These are phyloP conservation scores for Pistacia vera DNA, from an alignment of 345 rosid genomes.

Conservation along the genomic window DNA sequence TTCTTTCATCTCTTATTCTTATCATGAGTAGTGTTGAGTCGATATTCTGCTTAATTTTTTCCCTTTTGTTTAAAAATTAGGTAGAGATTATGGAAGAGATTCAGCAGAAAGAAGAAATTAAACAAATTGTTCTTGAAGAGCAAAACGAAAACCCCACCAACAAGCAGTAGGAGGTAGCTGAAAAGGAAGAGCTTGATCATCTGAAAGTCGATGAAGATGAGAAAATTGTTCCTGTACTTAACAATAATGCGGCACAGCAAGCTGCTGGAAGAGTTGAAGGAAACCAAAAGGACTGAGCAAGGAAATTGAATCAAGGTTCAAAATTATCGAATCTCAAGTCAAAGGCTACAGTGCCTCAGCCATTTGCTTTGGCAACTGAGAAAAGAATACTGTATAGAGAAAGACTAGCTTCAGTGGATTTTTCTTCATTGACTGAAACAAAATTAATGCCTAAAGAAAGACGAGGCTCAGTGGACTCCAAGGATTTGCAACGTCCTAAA, in stretches of 20 bases:
- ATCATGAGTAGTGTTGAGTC: not conserved
- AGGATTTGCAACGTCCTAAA: slow-evolving; percentile 13
- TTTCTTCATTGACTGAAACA: slow-evolving; percentile 20
- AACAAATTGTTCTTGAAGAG: not conserved
- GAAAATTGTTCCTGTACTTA: not conserved
- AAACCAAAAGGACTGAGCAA: slow-evolving; percentile 1
- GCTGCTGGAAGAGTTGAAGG: slow-evolving; percentile 8
- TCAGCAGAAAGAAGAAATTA: not conserved
- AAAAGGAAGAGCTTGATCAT: not conserved
- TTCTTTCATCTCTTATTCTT: not conserved
- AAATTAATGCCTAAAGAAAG: slow-evolving; percentile 12
- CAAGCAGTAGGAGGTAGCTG: not conserved
- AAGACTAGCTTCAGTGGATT: slow-evolving; percentile 16
- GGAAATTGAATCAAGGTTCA: slow-evolving; percentile 31
- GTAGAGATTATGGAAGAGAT: slow-evolving; percentile 21
- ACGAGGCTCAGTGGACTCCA: slow-evolving; percentile 27
- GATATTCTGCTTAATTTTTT: not conserved
- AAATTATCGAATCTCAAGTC: slow-evolving; percentile 16
- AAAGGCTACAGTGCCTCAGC: slow-evolving; percentile 40
- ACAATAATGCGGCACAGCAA: not conserved
- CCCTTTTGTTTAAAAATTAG: not conserved
- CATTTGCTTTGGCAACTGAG: slow-evolving; percentile 40
- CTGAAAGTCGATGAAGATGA: not conserved
- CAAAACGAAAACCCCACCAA: not conserved
- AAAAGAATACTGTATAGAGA: slow-evolving; percentile 33